Evolutionary conservation across 2,329 filamentous ascomycete genomes (phyloP).

Genomic region (Exserohilum rostratum): DNA sequence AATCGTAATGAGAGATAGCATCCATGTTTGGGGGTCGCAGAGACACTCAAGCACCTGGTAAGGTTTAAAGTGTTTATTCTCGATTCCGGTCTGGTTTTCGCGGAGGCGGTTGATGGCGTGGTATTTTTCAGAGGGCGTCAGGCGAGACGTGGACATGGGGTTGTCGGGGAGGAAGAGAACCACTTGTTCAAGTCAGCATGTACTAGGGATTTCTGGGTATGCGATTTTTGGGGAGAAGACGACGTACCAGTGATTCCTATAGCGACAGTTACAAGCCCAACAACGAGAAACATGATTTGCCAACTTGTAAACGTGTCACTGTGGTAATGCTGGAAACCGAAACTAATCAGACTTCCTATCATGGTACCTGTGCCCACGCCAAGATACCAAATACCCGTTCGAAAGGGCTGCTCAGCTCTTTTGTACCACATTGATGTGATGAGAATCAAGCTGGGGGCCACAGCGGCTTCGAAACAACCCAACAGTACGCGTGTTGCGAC

Average conservation of each 20-base stretch:
- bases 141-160: slow-evolving; percentile 28
- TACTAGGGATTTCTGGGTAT: too few relatives aligned
- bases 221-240: background rate
- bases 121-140: slow-evolving; percentile 25
- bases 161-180: slow-evolving; percentile 62
- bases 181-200: slow-evolving; percentile 38
- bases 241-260: slow-evolving; percentile 33
- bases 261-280: slow-evolving; percentile 44
- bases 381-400: slow-evolving; percentile 51
- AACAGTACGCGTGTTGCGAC: slow-evolving; percentile 58
- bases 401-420: slow-evolving; percentile 64
- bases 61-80: slow-evolving; percentile 56
- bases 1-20: slow-evolving; percentile 44
- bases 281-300: slow-evolving; percentile 72
- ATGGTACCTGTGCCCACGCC: slow-evolving; percentile 57
- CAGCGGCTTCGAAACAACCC: slow-evolving; percentile 58
- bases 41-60: slow-evolving; percentile 55
- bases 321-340: slow-evolving; percentile 61
- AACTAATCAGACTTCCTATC: slow-evolving; percentile 63
- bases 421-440: slow-evolving; percentile 72
- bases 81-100: slow-evolving; percentile 58
- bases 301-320: slow-evolving; percentile 63
- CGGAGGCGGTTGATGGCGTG: slow-evolving; percentile 50
- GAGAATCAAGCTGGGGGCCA: slow-evolving; percentile 64
- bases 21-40: slow-evolving; percentile 50